Evolutionary conservation across 192 early-diverging fungal genomes (phyloP).

Genomic region (Dissophora ornata): DNA sequence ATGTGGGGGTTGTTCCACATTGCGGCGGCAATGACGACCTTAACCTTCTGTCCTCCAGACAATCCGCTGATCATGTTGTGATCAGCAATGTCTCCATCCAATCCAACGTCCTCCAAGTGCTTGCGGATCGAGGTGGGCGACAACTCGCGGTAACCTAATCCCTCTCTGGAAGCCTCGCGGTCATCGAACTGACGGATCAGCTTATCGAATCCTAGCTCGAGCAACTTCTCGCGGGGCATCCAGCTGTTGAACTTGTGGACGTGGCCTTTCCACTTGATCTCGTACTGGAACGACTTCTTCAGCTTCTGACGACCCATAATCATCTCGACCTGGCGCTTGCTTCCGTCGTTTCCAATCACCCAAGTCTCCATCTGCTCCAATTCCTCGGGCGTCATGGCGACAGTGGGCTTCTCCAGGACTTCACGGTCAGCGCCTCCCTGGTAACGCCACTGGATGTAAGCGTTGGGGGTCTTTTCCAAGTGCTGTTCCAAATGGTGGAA

Average conservation of each 20-base stretch:
- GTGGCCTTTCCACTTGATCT: conserved; percentile 78
- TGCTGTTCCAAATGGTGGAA: conserved; percentile 90
- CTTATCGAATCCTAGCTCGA: conserved; percentile 83
- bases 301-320: conserved; percentile 76
- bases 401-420: conserved; percentile 81
- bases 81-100: conserved; percentile 58
- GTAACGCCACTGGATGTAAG: conserved; percentile 85
- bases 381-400: conserved; percentile 74
- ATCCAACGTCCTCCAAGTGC: conserved; percentile 56
- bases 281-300: conserved; percentile 75
- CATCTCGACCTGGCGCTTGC: conserved; percentile 61
- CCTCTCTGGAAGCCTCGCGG: conserved; percentile 63
- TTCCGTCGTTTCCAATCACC: conserved; percentile 51
- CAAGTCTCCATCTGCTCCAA: conserved; percentile 51
- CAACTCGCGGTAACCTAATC: conserved; percentile 52
- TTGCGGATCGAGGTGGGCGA: conserved; percentile 57
- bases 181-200: conserved; percentile 63
- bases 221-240: conserved; percentile 74
- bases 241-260: conserved; percentile 83
- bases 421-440: conserved; percentile 80
- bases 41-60: conserved; percentile 79
- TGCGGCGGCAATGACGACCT: conserved; percentile 60
- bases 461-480: conserved; percentile 65
- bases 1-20: conserved; percentile 81
- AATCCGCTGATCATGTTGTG: conserved; percentile 73